Percentiles rank a stretch among this genome's conserved stretches.
Evolutionary conservation across 2,329 filamentous ascomycete species (phyloP).

Genomic region (Polytolypa hystricis): DNA sequence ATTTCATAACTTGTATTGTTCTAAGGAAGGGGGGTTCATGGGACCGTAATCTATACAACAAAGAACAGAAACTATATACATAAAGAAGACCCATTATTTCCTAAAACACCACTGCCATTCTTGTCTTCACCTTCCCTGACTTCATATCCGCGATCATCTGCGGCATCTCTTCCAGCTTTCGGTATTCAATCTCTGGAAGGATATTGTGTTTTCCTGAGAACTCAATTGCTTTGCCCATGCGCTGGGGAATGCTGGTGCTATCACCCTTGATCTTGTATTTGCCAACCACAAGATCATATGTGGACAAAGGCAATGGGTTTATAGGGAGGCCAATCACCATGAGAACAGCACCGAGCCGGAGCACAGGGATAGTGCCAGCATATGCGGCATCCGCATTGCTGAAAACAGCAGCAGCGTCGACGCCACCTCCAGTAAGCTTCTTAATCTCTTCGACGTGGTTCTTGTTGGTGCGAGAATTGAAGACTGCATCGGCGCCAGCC

Average conservation of each 20-base stretch:
- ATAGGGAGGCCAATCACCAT: neutral
- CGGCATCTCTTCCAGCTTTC: neutral
- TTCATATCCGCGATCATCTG: neutral
- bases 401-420: slow-evolving; percentile 31
- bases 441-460: slow-evolving; percentile 31
- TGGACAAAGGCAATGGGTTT: neutral
- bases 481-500: slow-evolving; percentile 32
- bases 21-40: too few species aligned
- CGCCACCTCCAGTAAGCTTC: slow-evolving; percentile 31
- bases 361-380: slow-evolving; percentile 17
- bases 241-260: neutral
- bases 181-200: neutral
- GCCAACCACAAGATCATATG: neutral
- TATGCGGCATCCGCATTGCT: slow-evolving; percentile 24
- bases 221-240: neutral
- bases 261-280: neutral
- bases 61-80: too few species aligned
- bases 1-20: too few species aligned
- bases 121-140: neutral
- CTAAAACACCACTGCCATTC: neutral
- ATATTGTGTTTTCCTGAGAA: neutral
- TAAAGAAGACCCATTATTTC: neutral
- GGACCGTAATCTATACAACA: too few species aligned
- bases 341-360: slow-evolving; percentile 13
- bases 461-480: slow-evolving; percentile 32